Conservation (phyloP, 2,329 filamentous ascomycete species). For the Elsinoe necatrix region DNA sequence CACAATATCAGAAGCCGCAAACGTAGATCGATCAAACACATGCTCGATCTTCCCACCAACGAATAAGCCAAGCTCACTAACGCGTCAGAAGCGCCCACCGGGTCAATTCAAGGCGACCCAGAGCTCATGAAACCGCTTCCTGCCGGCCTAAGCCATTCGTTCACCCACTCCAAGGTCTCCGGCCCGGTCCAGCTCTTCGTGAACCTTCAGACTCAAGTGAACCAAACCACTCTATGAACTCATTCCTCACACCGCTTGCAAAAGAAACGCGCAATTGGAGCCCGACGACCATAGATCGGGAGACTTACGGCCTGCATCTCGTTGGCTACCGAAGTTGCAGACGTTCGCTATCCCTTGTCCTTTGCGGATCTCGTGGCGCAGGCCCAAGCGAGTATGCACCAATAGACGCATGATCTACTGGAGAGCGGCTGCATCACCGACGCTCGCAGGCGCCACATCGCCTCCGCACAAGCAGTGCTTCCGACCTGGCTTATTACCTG, state of each 20-base stretch:
- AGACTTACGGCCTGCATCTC: neutral
- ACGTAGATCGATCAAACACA: neutral
- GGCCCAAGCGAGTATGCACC: conserved; percentile 7
- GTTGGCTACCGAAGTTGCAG: neutral
- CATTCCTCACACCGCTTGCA: neutral
- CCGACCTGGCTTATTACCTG: neutral
- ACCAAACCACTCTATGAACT: neutral
- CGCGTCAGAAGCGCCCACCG: conserved; percentile 1
- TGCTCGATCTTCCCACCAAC: neutral
- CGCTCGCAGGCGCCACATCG: conserved; percentile 8
- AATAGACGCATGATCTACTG: conserved; percentile 6
- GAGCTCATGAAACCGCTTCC: neutral
- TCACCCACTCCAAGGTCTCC: neutral
- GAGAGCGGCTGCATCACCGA: conserved; percentile 12
- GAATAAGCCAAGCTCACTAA: neutral
- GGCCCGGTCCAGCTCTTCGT: conserved; percentile 3
- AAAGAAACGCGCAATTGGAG: neutral
- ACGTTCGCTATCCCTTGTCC: conserved; percentile 10
- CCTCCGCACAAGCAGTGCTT: neutral
- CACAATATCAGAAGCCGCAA: neutral
- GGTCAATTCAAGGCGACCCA: neutral
- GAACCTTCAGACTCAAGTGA: neutral
- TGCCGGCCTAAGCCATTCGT: neutral
- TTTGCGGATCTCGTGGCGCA: conserved; percentile 10
- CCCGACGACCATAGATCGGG: neutral